Percentiles rank a stretch among this genome's conserved stretches.
phyloP scores from a whole-genome alignment of 345 rosid genomes.

The Salix viminalis region DNA sequence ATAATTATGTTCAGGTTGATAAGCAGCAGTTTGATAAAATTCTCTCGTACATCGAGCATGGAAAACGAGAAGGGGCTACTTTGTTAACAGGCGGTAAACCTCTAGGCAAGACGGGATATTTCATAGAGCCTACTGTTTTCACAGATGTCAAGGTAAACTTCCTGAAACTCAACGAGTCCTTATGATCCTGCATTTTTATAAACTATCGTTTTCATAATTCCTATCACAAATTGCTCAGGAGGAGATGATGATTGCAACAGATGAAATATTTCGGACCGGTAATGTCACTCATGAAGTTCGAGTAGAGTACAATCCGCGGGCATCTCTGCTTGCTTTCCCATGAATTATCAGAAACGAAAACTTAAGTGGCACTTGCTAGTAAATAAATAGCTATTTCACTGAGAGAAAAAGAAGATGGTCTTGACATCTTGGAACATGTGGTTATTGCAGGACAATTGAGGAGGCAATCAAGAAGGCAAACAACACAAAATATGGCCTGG shows the following conservation, averaged over 20 bases:
- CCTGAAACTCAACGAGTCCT: not conserved
- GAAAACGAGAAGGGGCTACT: conserved; percentile 69
- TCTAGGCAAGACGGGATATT: conserved; percentile 51
- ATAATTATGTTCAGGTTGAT: conserved; percentile 37
- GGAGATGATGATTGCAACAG: conserved; percentile 58
- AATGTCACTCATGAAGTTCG: conserved; percentile 70
- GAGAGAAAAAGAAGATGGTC: too few relatives aligned
- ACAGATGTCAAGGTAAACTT: conserved; percentile 50
- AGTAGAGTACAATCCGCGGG: conserved; percentile 28
- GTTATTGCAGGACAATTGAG: conserved; percentile 48
- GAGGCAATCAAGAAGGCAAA: conserved; percentile 66
- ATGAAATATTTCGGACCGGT: conserved; percentile 90
- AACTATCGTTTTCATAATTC: not conserved
- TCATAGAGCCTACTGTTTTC: conserved; percentile 62
- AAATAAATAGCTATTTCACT: too few relatives aligned
- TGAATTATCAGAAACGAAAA: too few relatives aligned
- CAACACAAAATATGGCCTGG: conserved; percentile 62
- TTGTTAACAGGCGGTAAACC: conserved; percentile 60
- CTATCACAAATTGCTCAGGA: conserved; percentile 35
- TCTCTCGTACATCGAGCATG: conserved; percentile 63
- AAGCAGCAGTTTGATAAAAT: conserved; percentile 53
- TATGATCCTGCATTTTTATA: not conserved
- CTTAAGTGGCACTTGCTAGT: too few relatives aligned
- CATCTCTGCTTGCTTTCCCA: too few relatives aligned
- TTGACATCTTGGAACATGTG: too few relatives aligned